Conservation (phyloP, 768 basidiomycete species). For the Trametes villosa region DNA sequence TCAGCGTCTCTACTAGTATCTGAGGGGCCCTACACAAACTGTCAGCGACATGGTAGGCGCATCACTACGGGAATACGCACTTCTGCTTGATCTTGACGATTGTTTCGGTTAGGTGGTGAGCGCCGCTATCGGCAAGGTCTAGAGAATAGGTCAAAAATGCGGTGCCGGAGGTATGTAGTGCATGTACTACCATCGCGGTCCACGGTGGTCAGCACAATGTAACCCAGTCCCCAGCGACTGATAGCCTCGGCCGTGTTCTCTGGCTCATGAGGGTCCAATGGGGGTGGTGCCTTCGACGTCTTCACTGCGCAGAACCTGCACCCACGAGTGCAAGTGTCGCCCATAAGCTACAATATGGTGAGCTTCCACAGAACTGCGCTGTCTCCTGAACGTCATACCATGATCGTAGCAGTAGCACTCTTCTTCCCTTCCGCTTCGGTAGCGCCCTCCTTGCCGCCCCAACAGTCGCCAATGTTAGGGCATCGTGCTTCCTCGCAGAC, state of each 20-base stretch:
- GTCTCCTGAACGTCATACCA: conserved; percentile 70
- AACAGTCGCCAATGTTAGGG: conserved; percentile 99
- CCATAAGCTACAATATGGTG: conserved; percentile 76
- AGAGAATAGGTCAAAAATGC: background rate
- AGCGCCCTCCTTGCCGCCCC: conserved; percentile 81
- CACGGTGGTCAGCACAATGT: conserved; percentile 96
- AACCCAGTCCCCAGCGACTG: conserved; percentile 95
- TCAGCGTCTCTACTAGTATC: conserved; percentile 95
- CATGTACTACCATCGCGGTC: conserved; percentile 85
- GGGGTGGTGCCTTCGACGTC: conserved; percentile 86
- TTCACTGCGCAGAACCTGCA: conserved; percentile 98
- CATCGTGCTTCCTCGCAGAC: conserved; percentile 99
- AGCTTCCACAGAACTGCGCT: background rate
- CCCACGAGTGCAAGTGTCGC: conserved; percentile 97
- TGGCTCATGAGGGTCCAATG: conserved; percentile 94
- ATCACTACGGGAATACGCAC: conserved; percentile 45
- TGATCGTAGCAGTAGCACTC: conserved; percentile 96
- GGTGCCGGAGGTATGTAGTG: background rate
- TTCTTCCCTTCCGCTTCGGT: conserved; percentile 75
- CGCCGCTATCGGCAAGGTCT: conserved; percentile 94
- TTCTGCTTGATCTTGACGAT: conserved; percentile 96
- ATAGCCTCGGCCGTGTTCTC: conserved; percentile 99
- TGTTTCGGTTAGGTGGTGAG: conserved; percentile 93
- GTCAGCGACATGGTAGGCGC: background rate
- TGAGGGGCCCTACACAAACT: conserved; percentile 75